Conservation (phyloP, 495 filamentous ascomycete species). For the Aspergillus sparsus region DNA sequence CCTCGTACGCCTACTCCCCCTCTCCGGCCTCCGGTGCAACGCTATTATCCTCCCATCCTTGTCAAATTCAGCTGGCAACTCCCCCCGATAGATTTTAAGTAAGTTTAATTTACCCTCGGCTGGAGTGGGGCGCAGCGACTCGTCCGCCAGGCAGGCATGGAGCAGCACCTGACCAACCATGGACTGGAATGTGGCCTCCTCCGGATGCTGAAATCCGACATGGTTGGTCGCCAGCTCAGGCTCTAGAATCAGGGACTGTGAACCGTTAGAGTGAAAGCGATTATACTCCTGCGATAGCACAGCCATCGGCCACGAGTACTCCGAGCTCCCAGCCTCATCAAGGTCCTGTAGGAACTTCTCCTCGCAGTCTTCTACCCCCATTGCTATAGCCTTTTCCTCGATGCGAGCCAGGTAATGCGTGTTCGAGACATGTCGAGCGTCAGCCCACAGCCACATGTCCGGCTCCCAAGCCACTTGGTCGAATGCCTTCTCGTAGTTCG, state of each 20-base stretch:
- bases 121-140: neutral
- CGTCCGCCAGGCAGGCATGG: conserved; percentile 4
- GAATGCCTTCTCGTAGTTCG: conserved; percentile 2
- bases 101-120: neutral
- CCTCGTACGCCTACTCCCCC: neutral
- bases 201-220: conserved; percentile 6
- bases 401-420: neutral
- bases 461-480: neutral
- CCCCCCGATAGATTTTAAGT: neutral
- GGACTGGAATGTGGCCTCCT: neutral
- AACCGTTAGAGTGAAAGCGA: neutral
- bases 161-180: conserved; percentile 4
- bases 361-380: neutral
- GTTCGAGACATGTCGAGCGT: neutral
- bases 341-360: neutral
- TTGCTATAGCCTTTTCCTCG: neutral
- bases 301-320: neutral
- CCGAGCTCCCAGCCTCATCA: neutral
- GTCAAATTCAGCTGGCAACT: too few relatives aligned
- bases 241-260: neutral
- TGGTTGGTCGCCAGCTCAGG: neutral
- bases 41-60: neutral
- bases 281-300: neutral
- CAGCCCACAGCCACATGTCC: neutral
- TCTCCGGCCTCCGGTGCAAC: conserved; percentile 1